phyloP scores from a whole-genome alignment of 1,284 basidiomycete genomes.

The Apiotrichum veenhuisii region DNA sequence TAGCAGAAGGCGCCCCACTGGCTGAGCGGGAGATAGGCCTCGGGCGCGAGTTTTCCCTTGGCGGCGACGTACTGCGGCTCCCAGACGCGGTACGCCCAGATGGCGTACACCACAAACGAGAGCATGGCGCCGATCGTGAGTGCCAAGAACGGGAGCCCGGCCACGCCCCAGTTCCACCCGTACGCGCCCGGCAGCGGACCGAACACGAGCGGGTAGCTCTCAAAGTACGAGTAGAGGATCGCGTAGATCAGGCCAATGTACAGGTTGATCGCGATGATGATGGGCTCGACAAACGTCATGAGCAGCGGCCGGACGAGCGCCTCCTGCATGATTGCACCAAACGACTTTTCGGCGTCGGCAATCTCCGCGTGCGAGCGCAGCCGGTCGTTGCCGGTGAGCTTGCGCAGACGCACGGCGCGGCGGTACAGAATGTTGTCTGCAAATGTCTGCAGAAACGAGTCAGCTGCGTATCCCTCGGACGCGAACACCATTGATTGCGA shows the following conservation, averaged over 20 bases:
- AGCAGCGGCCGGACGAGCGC: slow-evolving; percentile 34
- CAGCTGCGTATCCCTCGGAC: too few relatives aligned
- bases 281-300: slow-evolving; percentile 42
- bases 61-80: slow-evolving; percentile 18
- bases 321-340: slow-evolving; percentile 29
- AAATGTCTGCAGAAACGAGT: slow-evolving; percentile 55
- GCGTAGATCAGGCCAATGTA: slow-evolving; percentile 34
- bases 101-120: slow-evolving; percentile 28
- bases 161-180: slow-evolving; percentile 36
- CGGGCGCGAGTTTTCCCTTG: slow-evolving; percentile 12
- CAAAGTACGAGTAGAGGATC: slow-evolving; percentile 40
- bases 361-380: slow-evolving; percentile 34
- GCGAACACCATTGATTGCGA: too few relatives aligned
- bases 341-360: slow-evolving; percentile 26
- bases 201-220: slow-evolving; percentile 6
- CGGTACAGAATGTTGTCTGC: slow-evolving; percentile 60
- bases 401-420: slow-evolving; percentile 56
- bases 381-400: slow-evolving; percentile 51
- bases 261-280: slow-evolving; percentile 31
- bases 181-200: slow-evolving; percentile 15
- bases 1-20: slow-evolving; percentile 40
- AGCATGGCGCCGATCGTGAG: slow-evolving; percentile 23
- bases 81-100: slow-evolving; percentile 36
- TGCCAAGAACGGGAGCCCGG: slow-evolving; percentile 40
- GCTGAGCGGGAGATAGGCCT: slow-evolving; percentile 28